Base-by-base conservation (phyloP, 441 rosid genomes). In the Arabidopsis hybrid region DNA sequence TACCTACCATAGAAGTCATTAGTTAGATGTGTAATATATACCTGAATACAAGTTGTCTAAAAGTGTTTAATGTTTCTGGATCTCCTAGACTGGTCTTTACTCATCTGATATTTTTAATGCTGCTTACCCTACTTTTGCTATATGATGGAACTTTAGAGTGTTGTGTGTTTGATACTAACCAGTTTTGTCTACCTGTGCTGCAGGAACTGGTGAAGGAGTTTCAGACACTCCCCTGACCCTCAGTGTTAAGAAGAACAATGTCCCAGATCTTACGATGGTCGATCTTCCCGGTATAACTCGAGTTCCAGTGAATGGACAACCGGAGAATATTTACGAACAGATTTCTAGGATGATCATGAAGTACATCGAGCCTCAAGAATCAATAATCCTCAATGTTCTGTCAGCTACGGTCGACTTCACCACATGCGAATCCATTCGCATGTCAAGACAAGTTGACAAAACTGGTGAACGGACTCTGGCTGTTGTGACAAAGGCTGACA, bases 261-360 rank as follows among this genome's bases (percentile, higher is more conserved):
- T 77, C 26, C 85, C 83, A 0, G 82, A 84, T 69, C 66, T 84
- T 0, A 84, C 87, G 0, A 84, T 78, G 82, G 71, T 80, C 1
- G 87, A 84, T 82, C 81, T 84, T 7, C 88, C 9, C 87, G 26
- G 26, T 21, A 21, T 21, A 21, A 21, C 26, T 21, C 26, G 26
- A 21, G 26, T 21, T 21, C 26, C 83, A 1, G 83, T 85, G 1
- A 84, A 70, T 84, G 85, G 83, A 1, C 85, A 84, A 51, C 83
- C 87, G 1, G 72, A 78, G 0, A 8, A 82, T 5, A 82, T 82
- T 0, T 79, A 77, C 10, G 69, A 83, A 1, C 83, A 84, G 74
- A 78, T 80, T 0, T 45, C 73, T 0, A 75, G 32, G 9, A 84
- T 78, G 32, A 82, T 82, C 1, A 82, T 75, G 82, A 81, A 82